Conservation (phyloP, 805 yeast genomes). For the Saccharomycopsis vini region DNA sequence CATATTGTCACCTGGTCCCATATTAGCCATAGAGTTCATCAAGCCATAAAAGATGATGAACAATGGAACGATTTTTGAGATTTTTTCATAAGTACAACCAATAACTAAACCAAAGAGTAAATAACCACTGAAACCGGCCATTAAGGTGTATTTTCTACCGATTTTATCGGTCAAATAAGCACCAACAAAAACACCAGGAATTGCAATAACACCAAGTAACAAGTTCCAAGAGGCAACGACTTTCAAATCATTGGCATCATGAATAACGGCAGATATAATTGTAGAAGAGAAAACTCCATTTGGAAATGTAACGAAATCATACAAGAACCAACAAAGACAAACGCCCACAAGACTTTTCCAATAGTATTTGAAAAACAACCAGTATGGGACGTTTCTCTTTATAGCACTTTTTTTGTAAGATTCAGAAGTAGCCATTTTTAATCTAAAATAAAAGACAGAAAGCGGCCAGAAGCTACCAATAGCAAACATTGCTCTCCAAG, state of each 20-base stretch:
- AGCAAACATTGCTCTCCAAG: conserved; percentile 67
- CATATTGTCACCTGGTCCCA: conserved; percentile 74
- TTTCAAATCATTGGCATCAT: conserved; percentile 32
- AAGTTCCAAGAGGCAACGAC: conserved; percentile 67
- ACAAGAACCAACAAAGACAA: conserved; percentile 70
- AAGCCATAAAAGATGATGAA: conserved; percentile 68
- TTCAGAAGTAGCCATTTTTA: conserved; percentile 57
- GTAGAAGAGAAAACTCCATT: conserved; percentile 62
- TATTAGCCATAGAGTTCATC: conserved; percentile 60
- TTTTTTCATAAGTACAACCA: conserved; percentile 51
- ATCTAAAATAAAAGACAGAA: conserved; percentile 61
- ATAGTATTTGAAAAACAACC: conserved; percentile 52
- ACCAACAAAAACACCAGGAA: conserved; percentile 69
- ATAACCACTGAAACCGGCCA: conserved; percentile 64
- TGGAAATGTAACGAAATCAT: conserved; percentile 75
- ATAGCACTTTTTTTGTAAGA: conserved; percentile 59
- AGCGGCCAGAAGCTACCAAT: conserved; percentile 63
- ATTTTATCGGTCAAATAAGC: conserved; percentile 54
- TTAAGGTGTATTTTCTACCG: conserved; percentile 66
- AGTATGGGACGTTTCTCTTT: conserved; percentile 46
- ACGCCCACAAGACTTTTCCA: conserved; percentile 65
- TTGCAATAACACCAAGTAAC: conserved; percentile 50
- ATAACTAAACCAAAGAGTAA: conserved; percentile 63
- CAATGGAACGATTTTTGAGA: conserved; percentile 48
- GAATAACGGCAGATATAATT: conserved; percentile 47